Evolutionary conservation across 768 basidiomycete species (phyloP), one percentile per base, ranked within the genome.

Genomic region (Russula brevipes): DNA sequence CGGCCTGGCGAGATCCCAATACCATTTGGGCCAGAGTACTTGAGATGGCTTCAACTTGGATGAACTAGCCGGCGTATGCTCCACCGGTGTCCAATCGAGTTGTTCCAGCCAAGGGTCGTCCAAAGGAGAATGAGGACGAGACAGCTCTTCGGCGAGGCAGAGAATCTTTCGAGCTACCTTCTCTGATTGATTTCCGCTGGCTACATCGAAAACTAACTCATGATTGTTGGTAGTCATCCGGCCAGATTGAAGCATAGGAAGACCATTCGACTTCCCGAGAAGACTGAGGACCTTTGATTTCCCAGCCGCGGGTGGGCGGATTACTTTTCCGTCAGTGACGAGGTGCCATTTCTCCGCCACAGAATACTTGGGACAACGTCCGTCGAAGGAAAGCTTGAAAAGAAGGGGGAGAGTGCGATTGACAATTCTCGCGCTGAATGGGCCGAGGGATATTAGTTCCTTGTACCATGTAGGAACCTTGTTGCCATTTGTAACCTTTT

Each of bases 11-110:
- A 92, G 82, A 31, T 98, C 94, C 90, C 88, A 94, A 71, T 91
- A 99, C 97, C 97, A 98, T 72, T 91, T 90, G 1, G 95, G 96
- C 94, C 95, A 98, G n/a, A 78, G 59, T 0, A 86, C 80, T 0
- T 80, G 76, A 11, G 79, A 69, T 1, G 36, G n/a, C 39, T 69
- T 69, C 49, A 10, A 36, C 49, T 49, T 35, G 2, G 45, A 50
- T 4, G 61, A 41, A 59, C 63, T 55, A 4, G 44, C 10, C 6
- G 36, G 11, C 14, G 51, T 31, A 45, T 36, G 11, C 19, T 64
- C 46, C 47, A 76, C 74, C 11, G 70, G 69, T 24, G 72, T 80
- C 91, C 90, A 93, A 61, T 91, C 84, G 8, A 94, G 79, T 67
- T 88, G 86, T 31, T 72, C 69, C 5, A 86, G 72, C 82, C 84